Base-by-base conservation (phyloP, 169 alveolate species). In the Plasmodium knowlesi region DNA sequence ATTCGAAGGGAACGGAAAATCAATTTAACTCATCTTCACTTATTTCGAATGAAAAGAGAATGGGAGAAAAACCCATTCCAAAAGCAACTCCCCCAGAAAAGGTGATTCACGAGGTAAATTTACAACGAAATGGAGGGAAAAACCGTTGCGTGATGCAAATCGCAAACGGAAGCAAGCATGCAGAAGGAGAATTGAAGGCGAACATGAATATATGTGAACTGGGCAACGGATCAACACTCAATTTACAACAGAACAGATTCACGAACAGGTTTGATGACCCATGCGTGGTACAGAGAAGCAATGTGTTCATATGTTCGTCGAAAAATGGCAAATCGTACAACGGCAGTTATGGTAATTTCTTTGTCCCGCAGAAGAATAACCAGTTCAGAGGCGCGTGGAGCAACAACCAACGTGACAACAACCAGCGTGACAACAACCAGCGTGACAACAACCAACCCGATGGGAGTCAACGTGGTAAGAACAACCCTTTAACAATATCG, bases 21-120 rank as follows among this genome's bases (percentile, higher is more conserved):
- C 32, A 70, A 83, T 5, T 22, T 28, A 41, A 19, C 32, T 43
- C 79, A 30, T 70, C 30, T 34, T 14, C 8, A 3, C 43, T 30
- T 70, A 39, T 39, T 83, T 70, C 50, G 74, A 72, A 39, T 83
- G 72, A 71, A 83, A 28, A 83, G 46, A 37, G 22, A 14, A 71
- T 22, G 32, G 72, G 74, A 22, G 82, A 39, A 28, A 22, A 82
- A 41, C 32, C 25, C 50, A 80, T n/a, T 67, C 19, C 76, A 22
- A 80, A 80, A n/a, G 30, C 43, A 34, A 30, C 53, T 5, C 28
- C 43, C 4, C 9, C 34, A 5, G 76, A 34, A 39, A 61, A 57
- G 32, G 37, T 41, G 28, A 50, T 14, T 70, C 73, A 67, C 43
- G 83, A 39, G 32, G 34, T n/a, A 34, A 28, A 83, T 6, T n/a